phyloP scores from a whole-genome alignment of 202 grass and related monocot genomes.

The Setaria italica region DNA sequence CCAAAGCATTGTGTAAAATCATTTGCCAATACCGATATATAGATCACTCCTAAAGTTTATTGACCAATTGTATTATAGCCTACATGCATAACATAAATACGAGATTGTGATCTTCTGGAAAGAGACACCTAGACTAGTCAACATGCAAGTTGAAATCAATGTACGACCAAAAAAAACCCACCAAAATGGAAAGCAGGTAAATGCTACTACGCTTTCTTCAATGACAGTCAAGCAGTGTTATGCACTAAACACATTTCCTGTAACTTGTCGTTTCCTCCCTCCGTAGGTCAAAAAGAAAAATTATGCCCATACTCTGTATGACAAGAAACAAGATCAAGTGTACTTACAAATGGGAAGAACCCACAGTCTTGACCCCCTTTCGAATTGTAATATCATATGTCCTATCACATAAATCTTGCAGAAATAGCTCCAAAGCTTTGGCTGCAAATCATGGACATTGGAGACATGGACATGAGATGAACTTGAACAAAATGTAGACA shows the following conservation, averaged over 20 bases:
- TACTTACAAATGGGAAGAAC: constrained; percentile 89
- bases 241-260: not conserved
- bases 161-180: not conserved
- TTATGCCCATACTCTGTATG: not conserved
- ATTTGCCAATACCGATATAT: not conserved
- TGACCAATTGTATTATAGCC: not conserved
- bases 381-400: constrained; percentile 73
- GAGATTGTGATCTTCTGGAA: not conserved
- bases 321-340: constrained; percentile 30
- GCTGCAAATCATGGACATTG: constrained; percentile 55
- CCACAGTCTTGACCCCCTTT: constrained; percentile 82
- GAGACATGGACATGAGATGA: constrained; percentile 7
- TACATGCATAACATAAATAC: constrained; percentile 9
- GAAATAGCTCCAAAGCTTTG: constrained; percentile 95
- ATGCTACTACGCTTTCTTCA: not conserved
- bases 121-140: not conserved
- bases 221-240: constrained; percentile 1
- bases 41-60: not conserved
- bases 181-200: not conserved
- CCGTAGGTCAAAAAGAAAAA: not conserved
- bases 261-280: not conserved
- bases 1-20: not conserved
- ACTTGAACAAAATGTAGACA: constrained; percentile 27
- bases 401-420: constrained; percentile 89
- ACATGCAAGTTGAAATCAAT: constrained; percentile 1